Evolutionary conservation across 352 stramenopile species (phyloP).

Genomic region (Pythium apleroticum): DNA sequence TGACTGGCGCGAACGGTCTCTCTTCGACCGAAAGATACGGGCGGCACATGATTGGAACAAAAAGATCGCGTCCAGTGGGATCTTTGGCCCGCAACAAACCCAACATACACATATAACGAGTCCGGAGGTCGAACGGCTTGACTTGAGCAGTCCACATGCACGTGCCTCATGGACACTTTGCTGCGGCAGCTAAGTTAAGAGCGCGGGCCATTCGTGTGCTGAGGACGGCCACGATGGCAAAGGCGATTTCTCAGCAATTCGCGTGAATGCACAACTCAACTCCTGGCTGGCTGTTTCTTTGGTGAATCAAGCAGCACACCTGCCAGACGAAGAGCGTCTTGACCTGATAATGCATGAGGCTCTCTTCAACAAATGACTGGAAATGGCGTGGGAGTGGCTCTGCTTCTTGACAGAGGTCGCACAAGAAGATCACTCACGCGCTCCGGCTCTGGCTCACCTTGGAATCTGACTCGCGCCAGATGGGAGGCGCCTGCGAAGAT

Average conservation of each 20-base stretch:
- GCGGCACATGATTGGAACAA: constrained; percentile 4
- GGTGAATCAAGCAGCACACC: neutral
- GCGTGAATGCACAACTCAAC: neutral
- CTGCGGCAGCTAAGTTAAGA: neutral
- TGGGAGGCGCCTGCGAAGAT: neutral
- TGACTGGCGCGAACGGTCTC: neutral
- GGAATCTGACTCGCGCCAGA: constrained; percentile 8
- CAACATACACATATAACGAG: too few species aligned
- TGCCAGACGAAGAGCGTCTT: neutral
- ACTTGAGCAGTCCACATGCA: neutral
- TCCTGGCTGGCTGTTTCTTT: too few species aligned
- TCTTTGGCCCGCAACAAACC: neutral
- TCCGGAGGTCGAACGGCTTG: neutral
- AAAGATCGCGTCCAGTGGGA: constrained; percentile 13
- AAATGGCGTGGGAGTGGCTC: neutral
- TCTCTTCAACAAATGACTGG: neutral
- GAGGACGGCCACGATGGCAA: neutral
- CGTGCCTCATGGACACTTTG: neutral
- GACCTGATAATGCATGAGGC: constrained; percentile 3
- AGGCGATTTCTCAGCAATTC: neutral
- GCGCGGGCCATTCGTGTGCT: neutral
- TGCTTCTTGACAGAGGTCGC: constrained; percentile 1
- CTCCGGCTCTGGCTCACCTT: neutral
- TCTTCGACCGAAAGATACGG: constrained; percentile 8
- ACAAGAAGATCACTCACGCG: constrained; percentile 4